phyloP scores from a whole-genome alignment of 2,329 filamentous ascomycete genomes.

The Penicillium occitanis region DNA sequence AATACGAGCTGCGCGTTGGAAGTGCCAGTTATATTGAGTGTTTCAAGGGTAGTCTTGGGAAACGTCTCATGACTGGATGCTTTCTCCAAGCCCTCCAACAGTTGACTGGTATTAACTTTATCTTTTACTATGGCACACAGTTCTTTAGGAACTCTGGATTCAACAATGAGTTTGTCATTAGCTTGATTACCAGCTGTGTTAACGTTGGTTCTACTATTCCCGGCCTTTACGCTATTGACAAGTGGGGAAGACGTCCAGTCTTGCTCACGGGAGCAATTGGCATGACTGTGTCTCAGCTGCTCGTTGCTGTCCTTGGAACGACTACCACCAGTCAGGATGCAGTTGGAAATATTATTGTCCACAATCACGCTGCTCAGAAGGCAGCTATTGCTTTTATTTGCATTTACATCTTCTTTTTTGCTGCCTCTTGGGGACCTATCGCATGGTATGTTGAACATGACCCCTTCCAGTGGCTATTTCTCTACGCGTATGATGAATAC shows the following conservation, averaged over 20 bases:
- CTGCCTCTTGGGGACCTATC: conserved; percentile 43
- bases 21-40: conserved; percentile 39
- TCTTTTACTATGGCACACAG: conserved; percentile 44
- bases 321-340: conserved; percentile 34
- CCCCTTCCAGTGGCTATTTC: not conserved
- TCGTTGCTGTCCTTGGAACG: conserved; percentile 49
- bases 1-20: conserved; percentile 65
- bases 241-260: conserved; percentile 50
- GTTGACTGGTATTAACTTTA: conserved; percentile 46
- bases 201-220: conserved; percentile 47
- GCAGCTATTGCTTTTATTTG: conserved; percentile 48
- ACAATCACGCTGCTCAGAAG: conserved; percentile 37
- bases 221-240: conserved; percentile 49
- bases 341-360: conserved; percentile 32
- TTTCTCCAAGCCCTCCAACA: conserved; percentile 43
- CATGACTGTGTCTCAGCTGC: conserved; percentile 50
- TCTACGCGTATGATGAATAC: not conserved
- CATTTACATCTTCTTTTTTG: conserved; percentile 51
- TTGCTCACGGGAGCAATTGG: conserved; percentile 49
- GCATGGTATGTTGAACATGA: conserved; percentile 29
- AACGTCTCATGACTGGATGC: conserved; percentile 42
- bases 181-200: conserved; percentile 50
- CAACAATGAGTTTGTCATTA: conserved; percentile 47
- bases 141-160: conserved; percentile 45
- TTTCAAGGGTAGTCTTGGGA: conserved; percentile 37